Evolutionary conservation across 2,329 filamentous ascomycete genomes (phyloP).

Genomic region (Diaporthe sp.): DNA sequence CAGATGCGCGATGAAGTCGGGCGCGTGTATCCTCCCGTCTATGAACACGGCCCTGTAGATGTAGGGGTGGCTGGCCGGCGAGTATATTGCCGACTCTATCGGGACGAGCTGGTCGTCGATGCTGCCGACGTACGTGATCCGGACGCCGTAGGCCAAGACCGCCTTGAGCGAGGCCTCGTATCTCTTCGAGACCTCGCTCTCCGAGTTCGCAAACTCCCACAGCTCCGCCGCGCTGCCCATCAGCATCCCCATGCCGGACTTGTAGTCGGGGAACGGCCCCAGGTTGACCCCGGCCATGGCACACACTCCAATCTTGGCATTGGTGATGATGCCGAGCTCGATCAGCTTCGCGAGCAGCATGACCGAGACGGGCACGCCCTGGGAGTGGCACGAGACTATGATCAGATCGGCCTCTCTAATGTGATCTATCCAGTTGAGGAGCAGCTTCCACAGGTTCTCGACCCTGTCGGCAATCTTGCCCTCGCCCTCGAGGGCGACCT

Average conservation of each 20-base stretch:
- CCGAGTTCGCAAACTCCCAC: constrained; percentile 90
- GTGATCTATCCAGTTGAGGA: constrained; percentile 95
- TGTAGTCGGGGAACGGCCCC: constrained; percentile 93
- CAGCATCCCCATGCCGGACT: constrained; percentile 86
- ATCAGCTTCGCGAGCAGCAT: constrained; percentile 96
- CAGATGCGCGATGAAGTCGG: constrained; percentile 93
- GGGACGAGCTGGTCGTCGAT: constrained; percentile 98
- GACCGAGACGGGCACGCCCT: constrained; percentile 93
- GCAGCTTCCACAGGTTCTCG: constrained; percentile 91
- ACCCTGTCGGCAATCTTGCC: constrained; percentile 92
- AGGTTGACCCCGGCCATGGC: constrained; percentile 91
- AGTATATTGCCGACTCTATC: constrained; percentile 92
- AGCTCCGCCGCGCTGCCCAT: constrained; percentile 94
- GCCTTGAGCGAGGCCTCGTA: constrained; percentile 83
- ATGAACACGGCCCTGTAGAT: constrained; percentile 97
- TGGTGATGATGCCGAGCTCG: constrained; percentile 85
- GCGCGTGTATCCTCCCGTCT: constrained; percentile 90
- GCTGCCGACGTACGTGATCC: constrained; percentile 90
- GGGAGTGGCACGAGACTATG: constrained; percentile 92
- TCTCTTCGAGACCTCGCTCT: constrained; percentile 85
- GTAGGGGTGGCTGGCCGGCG: constrained; percentile 88
- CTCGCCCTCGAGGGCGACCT: constrained; percentile 94
- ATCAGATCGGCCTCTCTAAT: constrained; percentile 91
- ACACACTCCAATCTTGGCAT: constrained; percentile 86
- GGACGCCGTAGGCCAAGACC: constrained; percentile 82